A percentile compares a stretch with the other conserved stretches of the same genome.
Evolutionary conservation across 2,329 filamentous ascomycete genomes (phyloP).

Genomic region (Ascochyta clinopodiicola): DNA sequence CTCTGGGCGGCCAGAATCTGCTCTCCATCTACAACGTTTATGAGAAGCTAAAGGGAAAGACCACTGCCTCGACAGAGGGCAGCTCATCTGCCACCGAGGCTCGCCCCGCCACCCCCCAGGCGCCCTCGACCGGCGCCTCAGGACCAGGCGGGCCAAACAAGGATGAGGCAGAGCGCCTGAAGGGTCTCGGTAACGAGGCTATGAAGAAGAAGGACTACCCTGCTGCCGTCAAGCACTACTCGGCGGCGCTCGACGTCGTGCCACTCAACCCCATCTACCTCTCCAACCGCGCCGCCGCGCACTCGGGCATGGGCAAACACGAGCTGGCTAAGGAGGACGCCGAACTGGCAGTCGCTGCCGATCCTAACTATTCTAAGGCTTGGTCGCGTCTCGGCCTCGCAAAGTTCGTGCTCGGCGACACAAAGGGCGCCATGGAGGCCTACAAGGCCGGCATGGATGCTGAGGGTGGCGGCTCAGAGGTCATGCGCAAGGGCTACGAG

Average conservation of each 20-base stretch:
- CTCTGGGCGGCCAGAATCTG: constrained; percentile 85
- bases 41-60: constrained; percentile 85
- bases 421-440: constrained; percentile 90
- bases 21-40: constrained; percentile 93
- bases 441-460: constrained; percentile 92
- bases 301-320: constrained; percentile 85
- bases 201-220: constrained; percentile 95
- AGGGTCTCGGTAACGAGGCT: constrained; percentile 88
- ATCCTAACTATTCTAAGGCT: constrained; percentile 95
- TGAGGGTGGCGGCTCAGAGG: constrained; percentile 93
- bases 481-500: constrained; percentile 97
- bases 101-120: constrained; percentile 50
- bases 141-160: constrained; percentile 62
- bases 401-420: constrained; percentile 88
- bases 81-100: constrained; percentile 50
- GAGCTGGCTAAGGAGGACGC: constrained; percentile 84
- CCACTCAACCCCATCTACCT: constrained; percentile 95
- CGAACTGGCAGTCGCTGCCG: constrained; percentile 84
- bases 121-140: constrained; percentile 38
- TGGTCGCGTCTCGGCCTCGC: constrained; percentile 95
- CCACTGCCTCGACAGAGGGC: constrained; percentile 55
- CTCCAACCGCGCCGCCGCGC: constrained; percentile 93
- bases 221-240: constrained; percentile 83
- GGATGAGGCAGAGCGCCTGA: constrained; percentile 84
- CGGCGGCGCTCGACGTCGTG: constrained; percentile 79